Percentiles rank a stretch among this genome's conserved stretches.
These are phyloP conservation scores for Globisporangium yorkense DNA, from an alignment of 352 stramenopile species.

Conservation along the genomic window DNA sequence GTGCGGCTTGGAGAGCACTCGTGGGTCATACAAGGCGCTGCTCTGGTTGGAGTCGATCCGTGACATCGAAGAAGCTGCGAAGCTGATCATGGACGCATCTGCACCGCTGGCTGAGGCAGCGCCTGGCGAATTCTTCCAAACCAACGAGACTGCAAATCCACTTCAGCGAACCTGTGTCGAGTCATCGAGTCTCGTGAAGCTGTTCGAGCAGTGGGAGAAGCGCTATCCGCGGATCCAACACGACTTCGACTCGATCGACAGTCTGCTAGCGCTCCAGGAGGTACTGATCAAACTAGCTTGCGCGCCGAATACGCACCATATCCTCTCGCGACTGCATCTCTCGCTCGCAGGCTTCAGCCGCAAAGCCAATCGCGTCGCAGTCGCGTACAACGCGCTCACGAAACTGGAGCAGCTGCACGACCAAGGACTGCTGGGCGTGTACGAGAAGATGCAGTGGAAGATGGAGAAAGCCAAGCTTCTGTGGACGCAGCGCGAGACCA, in stretches of 20 bases:
- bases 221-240: constrained; percentile 33
- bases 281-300: constrained; percentile 41
- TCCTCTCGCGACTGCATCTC: constrained; percentile 49
- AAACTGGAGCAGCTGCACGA: constrained; percentile 56
- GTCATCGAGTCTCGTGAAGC: constrained; percentile 8
- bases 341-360: constrained; percentile 49
- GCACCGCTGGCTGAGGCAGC: constrained; percentile 2
- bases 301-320: constrained; percentile 10
- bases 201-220: constrained; percentile 42
- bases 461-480: constrained; percentile 76
- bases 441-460: constrained; percentile 51
- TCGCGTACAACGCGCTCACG: constrained; percentile 57
- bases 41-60: constrained; percentile 51
- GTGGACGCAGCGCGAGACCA: constrained; percentile 66
- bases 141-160: neutral
- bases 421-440: constrained; percentile 21
- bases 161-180: neutral
- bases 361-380: constrained; percentile 55
- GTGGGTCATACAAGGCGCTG: constrained; percentile 49
- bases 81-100: constrained; percentile 8
- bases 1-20: constrained; percentile 61
- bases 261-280: constrained; percentile 57
- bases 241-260: constrained; percentile 55
- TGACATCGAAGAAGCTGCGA: constrained; percentile 49
- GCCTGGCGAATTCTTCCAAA: neutral